Evolutionary conservation across 139 green algal genomes (phyloP).

Genomic region (Nannochloris sp.): DNA sequence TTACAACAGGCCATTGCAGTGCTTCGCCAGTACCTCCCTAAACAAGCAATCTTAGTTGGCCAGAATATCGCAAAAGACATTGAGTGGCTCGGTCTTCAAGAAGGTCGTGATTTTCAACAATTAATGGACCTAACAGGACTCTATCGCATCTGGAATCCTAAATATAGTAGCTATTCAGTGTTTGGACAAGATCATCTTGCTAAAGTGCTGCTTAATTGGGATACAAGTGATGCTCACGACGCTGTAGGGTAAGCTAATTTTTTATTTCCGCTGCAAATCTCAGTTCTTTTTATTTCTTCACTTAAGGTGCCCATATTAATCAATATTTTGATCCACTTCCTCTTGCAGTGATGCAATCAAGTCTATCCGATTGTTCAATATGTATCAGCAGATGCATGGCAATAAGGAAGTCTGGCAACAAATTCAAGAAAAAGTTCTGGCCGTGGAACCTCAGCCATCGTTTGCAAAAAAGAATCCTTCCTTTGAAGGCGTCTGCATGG

Average conservation of each 20-base stretch:
- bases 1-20: slow-evolving; percentile 50
- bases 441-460: slow-evolving; percentile 32
- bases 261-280: background rate
- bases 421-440: slow-evolving; percentile 56
- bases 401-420: slow-evolving; percentile 38
- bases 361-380: slow-evolving; percentile 80
- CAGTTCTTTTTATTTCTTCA: too few relatives aligned
- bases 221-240: slow-evolving; percentile 40
- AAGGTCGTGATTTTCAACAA: slow-evolving; percentile 63
- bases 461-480: slow-evolving; percentile 69
- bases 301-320: background rate
- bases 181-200: slow-evolving; percentile 71
- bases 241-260: slow-evolving; percentile 36
- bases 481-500: slow-evolving; percentile 90
- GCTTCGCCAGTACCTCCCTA: slow-evolving; percentile 49
- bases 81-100: slow-evolving; percentile 72
- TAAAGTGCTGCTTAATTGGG: slow-evolving; percentile 63
- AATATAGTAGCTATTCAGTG: slow-evolving; percentile 56
- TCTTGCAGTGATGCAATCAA: slow-evolving; percentile 66
- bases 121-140: slow-evolving; percentile 76
- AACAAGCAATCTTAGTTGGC: slow-evolving; percentile 63
- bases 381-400: slow-evolving; percentile 48
- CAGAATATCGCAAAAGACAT: slow-evolving; percentile 86
- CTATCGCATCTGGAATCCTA: slow-evolving; percentile 73
- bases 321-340: background rate